A percentile compares a stretch with the other conserved stretches of the same genome.
Evolutionary conservation across 2,329 filamentous ascomycete genomes (phyloP).

Genomic region (Geosmithia morbida): DNA sequence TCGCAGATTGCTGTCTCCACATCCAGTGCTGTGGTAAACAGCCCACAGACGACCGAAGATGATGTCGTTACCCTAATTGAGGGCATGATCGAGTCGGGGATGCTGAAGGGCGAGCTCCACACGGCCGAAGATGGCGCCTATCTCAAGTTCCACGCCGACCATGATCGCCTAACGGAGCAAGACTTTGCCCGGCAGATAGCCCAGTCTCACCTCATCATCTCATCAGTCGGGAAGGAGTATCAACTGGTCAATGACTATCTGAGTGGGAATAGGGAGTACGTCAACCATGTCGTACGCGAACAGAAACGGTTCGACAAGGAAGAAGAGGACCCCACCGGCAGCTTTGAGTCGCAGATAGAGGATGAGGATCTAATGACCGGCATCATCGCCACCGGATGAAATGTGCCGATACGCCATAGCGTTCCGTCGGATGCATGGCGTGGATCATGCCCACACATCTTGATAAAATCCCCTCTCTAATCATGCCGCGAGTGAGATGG

Average conservation of each 20-base stretch:
- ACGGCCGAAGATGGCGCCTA: conserved; percentile 27
- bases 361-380: conserved; percentile 49
- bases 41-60: conserved; percentile 22
- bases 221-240: conserved; percentile 30
- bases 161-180: conserved; percentile 29
- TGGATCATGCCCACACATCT: not conserved
- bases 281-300: conserved; percentile 30
- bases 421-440: not conserved
- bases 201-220: conserved; percentile 24
- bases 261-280: conserved; percentile 39
- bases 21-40: conserved; percentile 37
- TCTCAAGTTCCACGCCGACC: conserved; percentile 32
- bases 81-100: conserved; percentile 39
- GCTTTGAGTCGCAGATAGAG: conserved; percentile 34
- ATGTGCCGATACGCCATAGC: not conserved
- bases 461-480: not conserved
- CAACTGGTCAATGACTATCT: conserved; percentile 38
- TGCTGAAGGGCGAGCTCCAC: conserved; percentile 38
- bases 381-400: conserved; percentile 8
- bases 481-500: not conserved
- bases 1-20: conserved; percentile 35
- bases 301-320: conserved; percentile 31
- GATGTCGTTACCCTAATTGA: conserved; percentile 31
- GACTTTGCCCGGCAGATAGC: conserved; percentile 34
- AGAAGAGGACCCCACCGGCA: conserved; percentile 15